Conservation (phyloP, 164 flowering plant genomes). For the Pachysandra terminalis region DNA sequence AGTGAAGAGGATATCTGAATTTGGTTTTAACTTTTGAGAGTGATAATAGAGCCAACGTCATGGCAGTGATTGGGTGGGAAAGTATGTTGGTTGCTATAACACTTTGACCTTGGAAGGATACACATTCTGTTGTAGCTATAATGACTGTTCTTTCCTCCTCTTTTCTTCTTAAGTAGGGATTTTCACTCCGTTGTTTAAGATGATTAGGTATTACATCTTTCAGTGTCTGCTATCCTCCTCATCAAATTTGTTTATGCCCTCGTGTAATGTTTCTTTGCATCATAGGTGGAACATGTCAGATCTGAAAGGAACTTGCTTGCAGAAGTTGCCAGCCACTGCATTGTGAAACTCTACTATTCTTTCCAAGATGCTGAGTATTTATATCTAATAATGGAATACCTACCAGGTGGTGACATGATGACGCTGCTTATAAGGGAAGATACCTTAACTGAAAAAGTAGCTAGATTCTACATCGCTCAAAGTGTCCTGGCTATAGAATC, state of each 20-base stretch:
- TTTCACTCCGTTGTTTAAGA: too few relatives aligned
- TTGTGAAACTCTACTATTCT: constrained; percentile 91
- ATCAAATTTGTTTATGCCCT: background rate
- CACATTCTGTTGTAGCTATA: too few relatives aligned
- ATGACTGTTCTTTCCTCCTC: too few relatives aligned
- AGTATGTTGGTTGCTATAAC: too few relatives aligned
- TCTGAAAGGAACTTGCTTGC: constrained; percentile 97
- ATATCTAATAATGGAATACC: constrained; percentile 93
- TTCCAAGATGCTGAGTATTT: constrained; percentile 93
- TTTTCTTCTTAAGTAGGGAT: too few relatives aligned
- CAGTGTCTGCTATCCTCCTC: background rate
- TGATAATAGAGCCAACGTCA: too few relatives aligned
- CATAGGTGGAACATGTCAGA: constrained; percentile 93
- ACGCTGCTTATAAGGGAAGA: constrained; percentile 95
- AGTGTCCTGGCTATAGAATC: constrained; percentile 94
- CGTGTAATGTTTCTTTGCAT: background rate
- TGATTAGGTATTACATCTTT: background rate
- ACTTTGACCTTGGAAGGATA: too few relatives aligned
- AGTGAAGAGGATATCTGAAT: too few relatives aligned
- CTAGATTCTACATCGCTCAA: constrained; percentile 92
- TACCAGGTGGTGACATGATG: constrained; percentile 99
- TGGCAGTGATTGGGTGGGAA: too few relatives aligned
- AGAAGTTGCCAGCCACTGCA: constrained; percentile 91
- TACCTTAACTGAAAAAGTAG: constrained; percentile 85
- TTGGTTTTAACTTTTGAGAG: too few relatives aligned